Base-by-base conservation (phyloP, 306 rosid species). In the cucumber (Cucumis sativus) region DNA sequence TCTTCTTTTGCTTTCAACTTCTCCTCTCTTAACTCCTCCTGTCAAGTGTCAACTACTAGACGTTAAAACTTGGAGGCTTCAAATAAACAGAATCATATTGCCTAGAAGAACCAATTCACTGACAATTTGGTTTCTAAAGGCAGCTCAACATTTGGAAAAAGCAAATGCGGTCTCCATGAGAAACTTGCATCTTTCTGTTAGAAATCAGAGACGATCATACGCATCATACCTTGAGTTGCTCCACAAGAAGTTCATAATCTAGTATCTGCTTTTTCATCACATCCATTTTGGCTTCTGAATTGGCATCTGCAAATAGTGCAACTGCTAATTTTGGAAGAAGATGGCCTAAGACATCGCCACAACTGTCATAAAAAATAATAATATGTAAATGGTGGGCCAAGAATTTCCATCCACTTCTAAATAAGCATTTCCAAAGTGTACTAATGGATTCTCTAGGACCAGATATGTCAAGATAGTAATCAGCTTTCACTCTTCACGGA, bases 1-100 rank as follows among this genome's bases (percentile, higher is more conserved):
- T 92, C 98, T 81, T 94, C 97, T 79, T 86, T 90, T 78, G 97
- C 93, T 86, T 86, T 94, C 83, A 82, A 84, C 86, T 86, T 94
- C 85, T 94, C 97, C 77, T 79, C 90, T 86, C 86, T 87, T 70
- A 90, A 79, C 83, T 94, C 88, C 73, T 82, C 97, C 98, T 92
- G 73, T 79, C 23, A 85, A 81, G 97, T 92, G 72, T 79, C 23
- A 84, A 81, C 64, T 76, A 25, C 21, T 43, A 78, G 74, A 49
- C 51, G 57, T 59, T 65, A 78, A 71, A 55, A 69, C 60, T 35
- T 41, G 65, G 10, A 59, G 75, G 74, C 77, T 51, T 47, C 66
- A 79, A 83, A 88, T 61, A 54, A 75, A 80, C 43, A 59, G 43
- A 79, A 64, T 45, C 51, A n/a, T 54, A 61, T 25, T 74, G 62